A percentile compares a stretch with the other conserved stretches of the same genome.
These are phyloP conservation scores for Boechera divaricarpa DNA, from an alignment of 345 rosid genomes.

Conservation along the genomic window DNA sequence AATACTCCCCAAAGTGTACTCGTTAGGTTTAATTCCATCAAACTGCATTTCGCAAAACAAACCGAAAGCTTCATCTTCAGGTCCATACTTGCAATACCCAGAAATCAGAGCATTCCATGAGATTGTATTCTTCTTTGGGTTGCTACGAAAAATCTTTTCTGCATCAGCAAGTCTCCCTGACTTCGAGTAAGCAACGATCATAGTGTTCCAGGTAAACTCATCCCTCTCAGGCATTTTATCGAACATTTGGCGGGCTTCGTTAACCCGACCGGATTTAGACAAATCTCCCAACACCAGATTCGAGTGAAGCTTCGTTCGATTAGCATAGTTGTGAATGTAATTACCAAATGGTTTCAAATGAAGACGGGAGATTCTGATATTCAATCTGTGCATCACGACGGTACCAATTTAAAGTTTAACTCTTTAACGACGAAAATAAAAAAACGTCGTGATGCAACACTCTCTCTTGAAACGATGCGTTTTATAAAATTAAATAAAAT, in stretches of 20 bases:
- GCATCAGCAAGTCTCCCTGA: constrained; percentile 75
- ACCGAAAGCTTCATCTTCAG: constrained; percentile 60
- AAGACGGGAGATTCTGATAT: constrained; percentile 28
- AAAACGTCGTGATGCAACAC: neutral
- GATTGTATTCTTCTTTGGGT: constrained; percentile 65
- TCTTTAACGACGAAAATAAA: neutral
- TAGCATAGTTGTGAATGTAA: constrained; percentile 34
- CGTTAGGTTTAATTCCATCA: constrained; percentile 60
- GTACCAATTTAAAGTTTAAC: neutral
- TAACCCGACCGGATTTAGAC: constrained; percentile 58
- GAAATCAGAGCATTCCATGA: constrained; percentile 87
- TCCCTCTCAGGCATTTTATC: constrained; percentile 71
- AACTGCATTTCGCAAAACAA: constrained; percentile 74
- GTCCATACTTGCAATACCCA: constrained; percentile 63
- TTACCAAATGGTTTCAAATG: constrained; percentile 20
- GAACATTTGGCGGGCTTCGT: constrained; percentile 77
- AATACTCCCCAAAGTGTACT: constrained; percentile 74
- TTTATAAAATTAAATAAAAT: neutral
- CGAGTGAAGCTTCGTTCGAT: constrained; percentile 48
- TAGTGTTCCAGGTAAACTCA: constrained; percentile 84
- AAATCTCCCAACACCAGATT: constrained; percentile 52
- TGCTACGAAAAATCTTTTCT: constrained; percentile 47
- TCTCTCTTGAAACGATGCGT: neutral
- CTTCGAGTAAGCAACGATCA: constrained; percentile 72
- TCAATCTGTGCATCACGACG: constrained; percentile 47